phyloP scores from a whole-genome alignment of 129 eudicot genomes.

The Chrysanthemum makinoi region DNA sequence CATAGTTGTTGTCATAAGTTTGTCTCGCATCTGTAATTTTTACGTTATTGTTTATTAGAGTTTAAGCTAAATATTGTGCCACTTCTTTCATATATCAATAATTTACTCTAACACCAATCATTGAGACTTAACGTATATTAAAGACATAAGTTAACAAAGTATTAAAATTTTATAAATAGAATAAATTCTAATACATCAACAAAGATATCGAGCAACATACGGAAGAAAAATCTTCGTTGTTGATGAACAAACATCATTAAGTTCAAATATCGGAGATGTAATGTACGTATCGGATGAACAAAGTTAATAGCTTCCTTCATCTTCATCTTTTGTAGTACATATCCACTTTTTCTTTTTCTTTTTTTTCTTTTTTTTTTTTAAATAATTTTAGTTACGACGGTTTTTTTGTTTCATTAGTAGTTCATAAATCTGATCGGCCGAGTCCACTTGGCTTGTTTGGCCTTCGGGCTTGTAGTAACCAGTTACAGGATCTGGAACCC shows the following conservation, averaged over 20 bases:
- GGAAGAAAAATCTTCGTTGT: neutral
- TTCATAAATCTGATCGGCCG: slow-evolving; percentile 51
- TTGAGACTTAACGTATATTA: too few species aligned
- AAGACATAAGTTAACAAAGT: neutral
- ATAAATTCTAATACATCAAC: neutral
- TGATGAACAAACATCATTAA: neutral
- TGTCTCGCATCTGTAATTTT: too few species aligned
- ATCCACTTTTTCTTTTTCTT: neutral
- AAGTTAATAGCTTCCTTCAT: slow-evolving; percentile 5
- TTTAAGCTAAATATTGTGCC: too few species aligned
- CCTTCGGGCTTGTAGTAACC: slow-evolving; percentile 76
- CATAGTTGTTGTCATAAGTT: too few species aligned
- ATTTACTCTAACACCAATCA: too few species aligned
- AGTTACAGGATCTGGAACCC: slow-evolving; percentile 85
- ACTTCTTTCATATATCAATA: too few species aligned
- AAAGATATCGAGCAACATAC: neutral
- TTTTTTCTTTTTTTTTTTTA: too few species aligned
- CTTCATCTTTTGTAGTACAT: neutral
- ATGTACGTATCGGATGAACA: neutral
- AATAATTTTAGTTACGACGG: slow-evolving; percentile 11
- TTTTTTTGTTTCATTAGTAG: slow-evolving; percentile 46
- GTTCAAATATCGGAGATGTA: neutral
- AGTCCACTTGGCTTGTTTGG: slow-evolving; percentile 46
- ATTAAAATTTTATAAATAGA: neutral
- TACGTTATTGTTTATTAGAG: too few species aligned